Percentiles rank a stretch among this genome's conserved stretches.
phyloP scores from a whole-genome alignment of 768 basidiomycete genomes.

The Amanita polypyramis region DNA sequence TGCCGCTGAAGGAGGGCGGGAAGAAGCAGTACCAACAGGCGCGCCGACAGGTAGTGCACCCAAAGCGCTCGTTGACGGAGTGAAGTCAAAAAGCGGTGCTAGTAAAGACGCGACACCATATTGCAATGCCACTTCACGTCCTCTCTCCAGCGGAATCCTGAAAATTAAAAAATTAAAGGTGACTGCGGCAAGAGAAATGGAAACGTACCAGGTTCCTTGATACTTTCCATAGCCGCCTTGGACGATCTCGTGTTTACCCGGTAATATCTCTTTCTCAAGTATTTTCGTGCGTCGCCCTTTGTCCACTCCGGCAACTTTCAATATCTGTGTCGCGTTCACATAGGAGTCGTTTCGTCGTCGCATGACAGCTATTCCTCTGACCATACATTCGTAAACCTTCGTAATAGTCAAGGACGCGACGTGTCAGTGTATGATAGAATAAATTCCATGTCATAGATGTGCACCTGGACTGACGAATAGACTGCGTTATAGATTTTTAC shows the following conservation, averaged over 20 bases:
- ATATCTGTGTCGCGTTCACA: slow-evolving; percentile 97
- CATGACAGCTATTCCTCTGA: slow-evolving; percentile 98
- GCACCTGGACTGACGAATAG: slow-evolving; percentile 79
- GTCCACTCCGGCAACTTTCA: slow-evolving; percentile 97
- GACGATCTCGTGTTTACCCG: slow-evolving; percentile 94
- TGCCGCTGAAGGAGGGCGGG: slow-evolving; percentile 57
- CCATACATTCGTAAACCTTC: slow-evolving; percentile 97
- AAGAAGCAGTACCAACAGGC: slow-evolving; percentile 37
- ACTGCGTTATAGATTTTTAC: slow-evolving; percentile 92
- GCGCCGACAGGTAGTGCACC: slow-evolving; percentile 51
- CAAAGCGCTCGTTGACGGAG: slow-evolving; percentile 64
- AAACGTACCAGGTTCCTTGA: slow-evolving; percentile 90
- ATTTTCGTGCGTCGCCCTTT: slow-evolving; percentile 97
- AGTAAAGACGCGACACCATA: slow-evolving; percentile 87
- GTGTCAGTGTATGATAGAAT: slow-evolving; percentile 18
- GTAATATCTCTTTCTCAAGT: slow-evolving; percentile 91
- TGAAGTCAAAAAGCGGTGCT: slow-evolving; percentile 87
- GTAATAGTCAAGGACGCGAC: slow-evolving; percentile 22
- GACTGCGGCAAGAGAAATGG: slow-evolving; percentile 3
- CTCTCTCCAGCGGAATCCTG: slow-evolving; percentile 95
- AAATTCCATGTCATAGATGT: slow-evolving; percentile 3
- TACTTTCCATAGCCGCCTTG: slow-evolving; percentile 99
- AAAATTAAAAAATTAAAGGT: not conserved
- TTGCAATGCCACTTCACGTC: slow-evolving; percentile 84
- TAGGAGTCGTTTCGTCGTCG: slow-evolving; percentile 88